These are phyloP conservation scores for Acacia confusa DNA, from an alignment of 306 rosid genomes.

Conservation along the genomic window DNA sequence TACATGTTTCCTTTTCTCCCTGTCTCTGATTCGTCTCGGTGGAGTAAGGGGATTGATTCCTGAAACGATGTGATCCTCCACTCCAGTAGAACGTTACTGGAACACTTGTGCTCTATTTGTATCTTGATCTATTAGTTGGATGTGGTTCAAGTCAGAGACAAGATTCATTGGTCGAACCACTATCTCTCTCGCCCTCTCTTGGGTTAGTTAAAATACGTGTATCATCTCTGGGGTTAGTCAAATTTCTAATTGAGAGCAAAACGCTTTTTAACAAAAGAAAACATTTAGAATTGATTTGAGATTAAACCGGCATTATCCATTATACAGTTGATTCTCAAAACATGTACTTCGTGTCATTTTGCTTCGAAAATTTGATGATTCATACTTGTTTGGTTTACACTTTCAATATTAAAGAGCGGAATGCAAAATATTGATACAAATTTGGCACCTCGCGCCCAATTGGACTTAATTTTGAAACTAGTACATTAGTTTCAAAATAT, in stretches of 20 bases:
- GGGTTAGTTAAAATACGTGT: not conserved
- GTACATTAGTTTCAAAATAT: no score
- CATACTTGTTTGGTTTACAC: not conserved
- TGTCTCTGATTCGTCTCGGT: constrained; percentile 2
- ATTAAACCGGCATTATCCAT: no score
- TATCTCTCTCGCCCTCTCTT: not conserved
- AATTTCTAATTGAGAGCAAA: not conserved
- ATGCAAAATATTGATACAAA: not conserved
- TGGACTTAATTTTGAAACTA: no score
- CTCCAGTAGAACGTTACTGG: constrained; percentile 25
- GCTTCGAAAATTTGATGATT: no score
- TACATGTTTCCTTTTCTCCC: constrained; percentile 21
- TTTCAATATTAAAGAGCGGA: not conserved
- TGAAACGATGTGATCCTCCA: constrained; percentile 24
- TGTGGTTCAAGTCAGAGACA: constrained; percentile 10
- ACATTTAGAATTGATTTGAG: not conserved
- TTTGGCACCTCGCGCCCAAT: no score
- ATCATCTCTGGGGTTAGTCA: not conserved
- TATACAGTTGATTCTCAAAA: not conserved
- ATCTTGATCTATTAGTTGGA: constrained; percentile 13
- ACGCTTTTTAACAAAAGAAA: not conserved
- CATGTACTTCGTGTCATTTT: no score
- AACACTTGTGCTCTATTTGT: constrained; percentile 31
- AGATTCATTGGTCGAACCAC: not conserved
- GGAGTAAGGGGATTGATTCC: constrained; percentile 27